Conservation (phyloP, 2,329 filamentous ascomycete genomes). For the Cladophialophora exuberans region DNA sequence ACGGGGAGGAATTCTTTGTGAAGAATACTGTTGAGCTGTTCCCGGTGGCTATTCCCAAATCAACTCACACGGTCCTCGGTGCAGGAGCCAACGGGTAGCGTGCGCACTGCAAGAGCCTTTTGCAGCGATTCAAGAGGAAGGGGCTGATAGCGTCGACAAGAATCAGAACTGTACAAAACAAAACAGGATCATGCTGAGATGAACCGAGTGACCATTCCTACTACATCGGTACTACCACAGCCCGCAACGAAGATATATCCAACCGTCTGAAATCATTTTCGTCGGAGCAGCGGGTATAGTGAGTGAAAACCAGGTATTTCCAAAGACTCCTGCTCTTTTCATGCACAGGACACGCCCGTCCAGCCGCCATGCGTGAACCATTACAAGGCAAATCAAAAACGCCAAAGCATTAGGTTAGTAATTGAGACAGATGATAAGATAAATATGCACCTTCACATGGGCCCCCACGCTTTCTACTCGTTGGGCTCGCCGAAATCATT, state of each 20-base stretch:
- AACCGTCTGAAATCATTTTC: constrained; percentile 31
- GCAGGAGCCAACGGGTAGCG: background rate
- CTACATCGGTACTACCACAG: constrained; percentile 23
- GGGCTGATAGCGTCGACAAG: background rate
- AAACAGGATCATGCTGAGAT: constrained; percentile 13
- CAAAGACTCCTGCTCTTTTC: constrained; percentile 14
- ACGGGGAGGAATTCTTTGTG: background rate
- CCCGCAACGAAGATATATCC: constrained; percentile 27
- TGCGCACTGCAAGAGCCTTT: background rate
- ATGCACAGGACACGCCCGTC: constrained; percentile 16
- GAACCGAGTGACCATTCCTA: constrained; percentile 17
- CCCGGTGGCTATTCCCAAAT: background rate
- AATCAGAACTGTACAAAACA: background rate
- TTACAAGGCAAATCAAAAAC: constrained; percentile 17
- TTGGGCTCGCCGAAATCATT: constrained; percentile 39
- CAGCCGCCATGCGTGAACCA: constrained; percentile 18
- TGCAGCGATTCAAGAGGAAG: background rate
- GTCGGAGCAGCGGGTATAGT: constrained; percentile 31
- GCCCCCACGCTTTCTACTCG: constrained; percentile 16
- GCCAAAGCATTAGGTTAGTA: constrained; percentile 25
- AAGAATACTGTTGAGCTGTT: background rate
- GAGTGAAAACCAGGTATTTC: constrained; percentile 17
- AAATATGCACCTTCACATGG: background rate
- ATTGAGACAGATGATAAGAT: constrained; percentile 27
- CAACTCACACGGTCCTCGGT: background rate